Conservation (phyloP, 2,329 filamentous ascomycete species). For the Westerdykella sp. region DNA sequence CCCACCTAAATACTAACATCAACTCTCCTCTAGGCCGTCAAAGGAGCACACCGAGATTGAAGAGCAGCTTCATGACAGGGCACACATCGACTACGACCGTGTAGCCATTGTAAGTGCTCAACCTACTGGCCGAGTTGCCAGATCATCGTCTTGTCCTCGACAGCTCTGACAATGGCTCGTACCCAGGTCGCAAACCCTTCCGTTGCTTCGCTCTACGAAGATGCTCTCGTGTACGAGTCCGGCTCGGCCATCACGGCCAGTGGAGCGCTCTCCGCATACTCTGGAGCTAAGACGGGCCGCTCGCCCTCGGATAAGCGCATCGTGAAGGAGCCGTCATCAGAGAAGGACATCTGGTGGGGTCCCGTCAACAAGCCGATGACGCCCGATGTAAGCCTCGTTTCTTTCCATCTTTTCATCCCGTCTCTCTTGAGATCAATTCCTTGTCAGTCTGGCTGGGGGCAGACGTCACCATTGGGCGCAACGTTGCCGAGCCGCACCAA, state of each 20-base stretch:
- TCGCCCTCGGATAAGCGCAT: constrained; percentile 97
- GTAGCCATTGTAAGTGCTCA: constrained; percentile 77
- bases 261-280: constrained; percentile 94
- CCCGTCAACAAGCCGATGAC: constrained; percentile 99
- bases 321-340: constrained; percentile 82
- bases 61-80: constrained; percentile 93
- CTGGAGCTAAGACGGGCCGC: constrained; percentile 93
- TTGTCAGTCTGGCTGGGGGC: constrained; percentile 19
- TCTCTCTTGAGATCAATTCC: constrained; percentile 7
- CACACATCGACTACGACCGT: constrained; percentile 98
- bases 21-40: constrained; percentile 56
- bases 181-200: constrained; percentile 77
- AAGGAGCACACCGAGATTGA: constrained; percentile 93
- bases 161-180: constrained; percentile 2
- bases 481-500: constrained; percentile 24
- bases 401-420: constrained; percentile 7
- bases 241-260: constrained; percentile 95
- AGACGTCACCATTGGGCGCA: constrained; percentile 32
- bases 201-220: constrained; percentile 94
- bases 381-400: constrained; percentile 66
- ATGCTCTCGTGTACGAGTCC: constrained; percentile 96
- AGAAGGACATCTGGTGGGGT: constrained; percentile 97
- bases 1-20: not conserved
- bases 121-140: not conserved
- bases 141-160: constrained; percentile 9